Evolutionary conservation across 495 filamentous ascomycete species (phyloP).

Genomic region (Penicillium bialowiezense): DNA sequence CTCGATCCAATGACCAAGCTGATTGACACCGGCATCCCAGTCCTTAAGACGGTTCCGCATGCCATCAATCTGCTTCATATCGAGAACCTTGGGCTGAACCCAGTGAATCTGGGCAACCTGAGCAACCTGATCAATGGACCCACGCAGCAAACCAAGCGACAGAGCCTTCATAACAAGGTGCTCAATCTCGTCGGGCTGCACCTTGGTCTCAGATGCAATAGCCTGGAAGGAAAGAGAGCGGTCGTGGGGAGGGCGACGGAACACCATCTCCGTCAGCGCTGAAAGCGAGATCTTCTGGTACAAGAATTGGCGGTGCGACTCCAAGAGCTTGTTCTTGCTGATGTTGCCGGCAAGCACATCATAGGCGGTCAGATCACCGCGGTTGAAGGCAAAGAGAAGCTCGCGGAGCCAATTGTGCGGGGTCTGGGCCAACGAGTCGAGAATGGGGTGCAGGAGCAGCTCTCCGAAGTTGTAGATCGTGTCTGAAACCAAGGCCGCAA

Average conservation of each 20-base stretch:
- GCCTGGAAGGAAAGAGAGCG: constrained; percentile 86
- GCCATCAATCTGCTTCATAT: constrained; percentile 91
- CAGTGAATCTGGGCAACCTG: constrained; percentile 93
- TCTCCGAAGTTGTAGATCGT: constrained; percentile 99
- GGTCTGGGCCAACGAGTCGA: constrained; percentile 71
- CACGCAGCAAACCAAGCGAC: constrained; percentile 82
- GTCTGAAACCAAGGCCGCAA: constrained; percentile 89
- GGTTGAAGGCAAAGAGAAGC: constrained; percentile 95
- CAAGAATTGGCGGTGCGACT: constrained; percentile 75
- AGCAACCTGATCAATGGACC: constrained; percentile 95
- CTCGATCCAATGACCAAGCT: constrained; percentile 94
- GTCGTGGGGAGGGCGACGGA: constrained; percentile 92
- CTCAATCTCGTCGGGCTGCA: constrained; percentile 87
- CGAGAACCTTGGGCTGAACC: constrained; percentile 97
- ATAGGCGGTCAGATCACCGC: constrained; percentile 85
- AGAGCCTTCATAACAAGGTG: constrained; percentile 98
- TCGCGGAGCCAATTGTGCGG: constrained; percentile 81
- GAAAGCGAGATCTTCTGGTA: constrained; percentile 97
- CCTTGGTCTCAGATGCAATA: constrained; percentile 89
- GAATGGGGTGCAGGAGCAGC: constrained; percentile 93
- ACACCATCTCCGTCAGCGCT: constrained; percentile 93
- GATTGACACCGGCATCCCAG: constrained; percentile 94
- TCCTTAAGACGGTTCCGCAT: constrained; percentile 87
- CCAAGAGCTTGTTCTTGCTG: constrained; percentile 71
- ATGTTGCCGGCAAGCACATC: constrained; percentile 77